A percentile compares a stretch with the other conserved stretches of the same genome.
These are phyloP conservation scores for Porphyrellus cyaneotinctus DNA, from an alignment of 768 basidiomycete species.

Conservation along the genomic window DNA sequence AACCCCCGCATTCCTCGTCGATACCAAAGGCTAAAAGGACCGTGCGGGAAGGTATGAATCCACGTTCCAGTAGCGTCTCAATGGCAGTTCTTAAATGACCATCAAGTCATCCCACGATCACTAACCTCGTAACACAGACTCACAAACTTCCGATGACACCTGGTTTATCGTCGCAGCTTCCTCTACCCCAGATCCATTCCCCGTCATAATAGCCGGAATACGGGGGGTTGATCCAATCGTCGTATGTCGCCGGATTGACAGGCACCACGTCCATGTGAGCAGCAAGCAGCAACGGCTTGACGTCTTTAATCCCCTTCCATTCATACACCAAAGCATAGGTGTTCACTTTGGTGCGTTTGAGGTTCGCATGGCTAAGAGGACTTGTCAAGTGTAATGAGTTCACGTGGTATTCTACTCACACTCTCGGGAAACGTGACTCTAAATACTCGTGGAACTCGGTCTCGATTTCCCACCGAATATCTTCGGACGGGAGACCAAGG, in stretches of 20 bases:
- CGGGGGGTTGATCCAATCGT: conserved; percentile 46
- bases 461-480: conserved; percentile 40
- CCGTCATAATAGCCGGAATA: conserved; percentile 47
- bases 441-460: conserved; percentile 23
- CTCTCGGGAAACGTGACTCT: conserved; percentile 53
- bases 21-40: conserved; percentile 39
- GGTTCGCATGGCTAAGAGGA: conserved; percentile 39
- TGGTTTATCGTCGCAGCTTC: conserved; percentile 43
- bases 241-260: conserved; percentile 41
- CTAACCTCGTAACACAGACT: conserved; percentile 1
- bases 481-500: conserved; percentile 44
- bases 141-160: conserved; percentile 35
- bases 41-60: conserved; percentile 29
- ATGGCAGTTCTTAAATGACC: conserved; percentile 20
- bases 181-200: conserved; percentile 46
- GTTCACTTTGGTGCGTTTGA: conserved; percentile 53
- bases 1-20: conserved; percentile 43
- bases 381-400: not conserved
- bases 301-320: conserved; percentile 50
- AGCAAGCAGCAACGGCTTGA: conserved; percentile 53
- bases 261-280: conserved; percentile 53
- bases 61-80: conserved; percentile 27
- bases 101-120: not conserved
- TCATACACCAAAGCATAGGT: conserved; percentile 59
- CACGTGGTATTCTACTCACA: conserved; percentile 33